phyloP scores from a whole-genome alignment of 805 yeast genomes.

The Yarrowia deformans region DNA sequence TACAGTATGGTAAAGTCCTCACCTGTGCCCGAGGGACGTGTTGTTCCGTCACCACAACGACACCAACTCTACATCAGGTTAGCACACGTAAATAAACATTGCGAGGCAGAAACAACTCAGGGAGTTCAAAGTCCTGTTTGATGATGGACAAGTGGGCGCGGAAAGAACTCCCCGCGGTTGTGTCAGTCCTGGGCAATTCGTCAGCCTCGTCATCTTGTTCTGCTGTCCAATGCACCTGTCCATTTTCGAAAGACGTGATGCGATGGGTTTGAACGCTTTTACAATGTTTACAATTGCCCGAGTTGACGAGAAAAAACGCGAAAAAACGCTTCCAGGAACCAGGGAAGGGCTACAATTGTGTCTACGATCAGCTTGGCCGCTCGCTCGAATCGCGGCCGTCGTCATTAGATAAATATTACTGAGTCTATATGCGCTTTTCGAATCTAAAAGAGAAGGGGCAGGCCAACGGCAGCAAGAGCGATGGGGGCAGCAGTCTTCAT shows the following conservation, averaged over 20 bases:
- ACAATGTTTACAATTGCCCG: too few relatives aligned
- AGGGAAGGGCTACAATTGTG: not conserved
- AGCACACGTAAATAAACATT: slow-evolving; percentile 12
- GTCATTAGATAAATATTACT: slow-evolving; percentile 29
- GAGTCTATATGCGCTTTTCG: slow-evolving; percentile 38
- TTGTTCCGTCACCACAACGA: not conserved
- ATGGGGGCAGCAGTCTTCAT: slow-evolving; percentile 28
- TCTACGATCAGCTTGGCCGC: not conserved
- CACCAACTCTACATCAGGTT: slow-evolving; percentile 29
- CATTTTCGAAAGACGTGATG: too few relatives aligned
- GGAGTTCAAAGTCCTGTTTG: not conserved
- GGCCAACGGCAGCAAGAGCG: slow-evolving; percentile 34
- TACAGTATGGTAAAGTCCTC: too few relatives aligned
- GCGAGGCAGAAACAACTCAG: not conserved
- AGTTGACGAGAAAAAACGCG: too few relatives aligned
- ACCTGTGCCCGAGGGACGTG: too few relatives aligned
- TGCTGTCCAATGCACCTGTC: too few relatives aligned
- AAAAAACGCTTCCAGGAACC: not conserved
- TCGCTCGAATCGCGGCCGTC: not conserved
- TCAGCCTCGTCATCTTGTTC: not conserved
- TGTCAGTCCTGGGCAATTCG: not conserved
- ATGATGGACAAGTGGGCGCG: not conserved
- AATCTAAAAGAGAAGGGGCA: slow-evolving; percentile 33
- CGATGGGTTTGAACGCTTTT: too few relatives aligned
- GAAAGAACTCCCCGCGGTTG: not conserved